Percentiles rank a stretch among this genome's conserved stretches.
These are phyloP conservation scores for Yamadazyma taylorii DNA, from an alignment of 1,139 yeast genomes.

Conservation along the genomic window DNA sequence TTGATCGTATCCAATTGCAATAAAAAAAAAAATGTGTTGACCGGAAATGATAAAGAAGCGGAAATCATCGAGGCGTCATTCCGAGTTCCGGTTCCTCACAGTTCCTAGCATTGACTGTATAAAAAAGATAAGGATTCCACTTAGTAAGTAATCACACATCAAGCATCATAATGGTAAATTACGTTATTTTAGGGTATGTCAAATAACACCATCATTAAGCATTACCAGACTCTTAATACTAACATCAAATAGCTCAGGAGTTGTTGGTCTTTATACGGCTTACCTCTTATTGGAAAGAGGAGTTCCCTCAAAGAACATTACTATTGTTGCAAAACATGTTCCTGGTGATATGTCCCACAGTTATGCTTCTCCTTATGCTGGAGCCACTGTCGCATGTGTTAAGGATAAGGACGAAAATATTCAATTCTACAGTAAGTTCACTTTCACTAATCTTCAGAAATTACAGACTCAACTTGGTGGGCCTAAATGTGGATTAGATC, in stretches of 20 bases:
- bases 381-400: constrained; percentile 15
- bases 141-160: neutral
- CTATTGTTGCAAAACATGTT: constrained; percentile 20
- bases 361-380: constrained; percentile 27
- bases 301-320: constrained; percentile 14
- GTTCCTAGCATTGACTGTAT: too few species aligned
- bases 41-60: too few species aligned
- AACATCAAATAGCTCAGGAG: constrained; percentile 17
- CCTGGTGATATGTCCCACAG: constrained; percentile 24
- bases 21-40: too few species aligned
- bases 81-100: too few species aligned
- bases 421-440: constrained; percentile 14
- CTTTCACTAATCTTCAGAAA: constrained; percentile 17
- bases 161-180: neutral
- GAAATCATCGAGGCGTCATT: too few species aligned
- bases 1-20: too few species aligned
- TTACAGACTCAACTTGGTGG: constrained; percentile 18
- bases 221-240: too few species aligned
- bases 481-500: neutral
- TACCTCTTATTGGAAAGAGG: constrained; percentile 21
- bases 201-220: too few species aligned
- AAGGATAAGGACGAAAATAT: too few species aligned
- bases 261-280: constrained; percentile 27
- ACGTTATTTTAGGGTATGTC: constrained; percentile 8
- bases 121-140: too few species aligned